Evolutionary conservation across 495 filamentous ascomycete genomes (phyloP), one percentile per base, ranked within the genome.

Genomic region (Penicillium tannophilum): DNA sequence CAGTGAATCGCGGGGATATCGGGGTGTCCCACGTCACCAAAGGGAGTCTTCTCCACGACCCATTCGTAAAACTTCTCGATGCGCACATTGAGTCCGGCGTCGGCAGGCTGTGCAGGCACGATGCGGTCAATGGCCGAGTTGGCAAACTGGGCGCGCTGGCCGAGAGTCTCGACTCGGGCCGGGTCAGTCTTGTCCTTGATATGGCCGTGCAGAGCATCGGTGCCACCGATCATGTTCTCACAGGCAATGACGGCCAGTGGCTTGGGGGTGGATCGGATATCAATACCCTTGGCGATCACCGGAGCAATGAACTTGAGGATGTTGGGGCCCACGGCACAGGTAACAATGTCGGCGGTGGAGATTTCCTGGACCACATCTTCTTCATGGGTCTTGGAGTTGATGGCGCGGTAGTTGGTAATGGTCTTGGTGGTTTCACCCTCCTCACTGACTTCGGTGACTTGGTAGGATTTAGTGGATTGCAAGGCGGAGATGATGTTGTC

Each of bases 51-150:
- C 66, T 98, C 94, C 46, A 97, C 92, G 10, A 92, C 94, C 94
- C 94, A 98, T 75, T 98, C 94, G 80, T 89, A 96, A 85, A 96
- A 98, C 75, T 90, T 91, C 82, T 98, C 94, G 58, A 98, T 92
- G 64, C 88, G 91, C 61, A 98, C 94, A 66, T 97, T 89, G 41
- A 97, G 80, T 41, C 91, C 92, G 19, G 84, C 78, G 70, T 90
- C 80, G 28, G 87, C 81, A 59, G 88, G 85, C 78, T 97, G 92
- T 43, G 86, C 86, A 8, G 95, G 94, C 10, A 97, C 94, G 67
- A 98, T 98, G 30, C 94, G 91, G 78, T 98, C 94, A 68, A 98
- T 96, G 60, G 94, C 93, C 50, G 91, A 96, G 81, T 98, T 98
- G 74, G 93, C 93, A 69, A 93, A 97, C 58, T 87, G 84, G 35